phyloP scores from a whole-genome alignment of 2,329 filamentous ascomycete genomes.

The Monosporascus sp. region DNA sequence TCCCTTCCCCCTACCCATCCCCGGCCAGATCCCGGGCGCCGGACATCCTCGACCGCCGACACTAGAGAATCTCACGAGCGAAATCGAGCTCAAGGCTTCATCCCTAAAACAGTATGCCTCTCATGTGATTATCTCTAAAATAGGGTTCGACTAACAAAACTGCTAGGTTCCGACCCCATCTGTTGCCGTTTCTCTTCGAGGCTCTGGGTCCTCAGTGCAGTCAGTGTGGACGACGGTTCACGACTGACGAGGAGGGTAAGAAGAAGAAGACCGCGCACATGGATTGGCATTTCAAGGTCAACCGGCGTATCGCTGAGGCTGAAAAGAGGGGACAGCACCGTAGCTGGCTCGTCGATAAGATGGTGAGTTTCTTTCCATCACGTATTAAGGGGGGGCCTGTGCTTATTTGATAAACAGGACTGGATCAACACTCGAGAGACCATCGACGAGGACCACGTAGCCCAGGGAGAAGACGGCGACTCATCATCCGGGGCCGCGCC shows the following conservation, averaged over 20 bases:
- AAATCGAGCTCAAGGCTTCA: constrained; percentile 57
- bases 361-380: constrained; percentile 45
- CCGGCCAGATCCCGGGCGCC: constrained; percentile 18
- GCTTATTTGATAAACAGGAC: constrained; percentile 48
- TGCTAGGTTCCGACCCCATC: constrained; percentile 63
- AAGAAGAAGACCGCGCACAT: constrained; percentile 86
- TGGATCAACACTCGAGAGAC: constrained; percentile 85
- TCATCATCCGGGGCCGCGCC: constrained; percentile 32
- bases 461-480: constrained; percentile 30
- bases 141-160: constrained; percentile 11
- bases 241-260: constrained; percentile 68
- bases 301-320: constrained; percentile 81
- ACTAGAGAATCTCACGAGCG: constrained; percentile 33
- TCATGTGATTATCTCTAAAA: constrained; percentile 1
- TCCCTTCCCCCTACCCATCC: constrained; percentile 34
- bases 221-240: constrained; percentile 86
- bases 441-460: constrained; percentile 58
- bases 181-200: constrained; percentile 73
- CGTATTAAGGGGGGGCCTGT: background rate
- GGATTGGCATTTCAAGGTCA: constrained; percentile 97
- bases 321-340: constrained; percentile 83
- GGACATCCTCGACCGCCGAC: constrained; percentile 24
- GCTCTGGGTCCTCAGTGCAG: constrained; percentile 81
- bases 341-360: constrained; percentile 91
- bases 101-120: constrained; percentile 69